Percentiles rank a stretch among this genome's conserved stretches.
phyloP scores from a whole-genome alignment of 352 stramenopile genomes.

The Phytopythium helicoides region DNA sequence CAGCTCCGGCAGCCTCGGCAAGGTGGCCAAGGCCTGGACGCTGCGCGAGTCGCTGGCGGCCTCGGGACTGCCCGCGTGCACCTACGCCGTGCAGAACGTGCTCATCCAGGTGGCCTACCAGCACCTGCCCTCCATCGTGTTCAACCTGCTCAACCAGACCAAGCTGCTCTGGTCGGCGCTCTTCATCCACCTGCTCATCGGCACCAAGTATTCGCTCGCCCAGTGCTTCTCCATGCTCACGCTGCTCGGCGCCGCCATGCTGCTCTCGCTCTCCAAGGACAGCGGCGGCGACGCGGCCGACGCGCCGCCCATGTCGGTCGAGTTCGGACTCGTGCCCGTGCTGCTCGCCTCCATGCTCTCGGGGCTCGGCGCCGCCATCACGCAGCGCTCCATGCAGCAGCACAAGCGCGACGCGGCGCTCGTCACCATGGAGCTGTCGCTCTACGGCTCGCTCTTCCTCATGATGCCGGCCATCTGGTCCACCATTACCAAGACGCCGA shows the following conservation, averaged over 20 bases:
- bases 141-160: conserved; percentile 89
- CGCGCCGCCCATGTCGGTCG: conserved; percentile 32
- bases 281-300: conserved; percentile 8
- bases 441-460: conserved; percentile 78
- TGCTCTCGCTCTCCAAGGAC: conserved; percentile 69
- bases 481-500: conserved; percentile 31
- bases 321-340: conserved; percentile 67
- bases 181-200: conserved; percentile 76
- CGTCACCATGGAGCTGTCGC: conserved; percentile 79
- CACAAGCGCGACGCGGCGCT: conserved; percentile 64
- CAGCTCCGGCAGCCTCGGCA: conserved; percentile 25
- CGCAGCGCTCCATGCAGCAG: conserved; percentile 77
- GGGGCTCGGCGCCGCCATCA: conserved; percentile 70
- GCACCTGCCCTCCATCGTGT: conserved; percentile 77
- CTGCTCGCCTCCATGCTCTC: conserved; percentile 73
- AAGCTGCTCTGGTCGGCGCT: conserved; percentile 82
- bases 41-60: conserved; percentile 52
- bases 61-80: conserved; percentile 77
- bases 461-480: conserved; percentile 44
- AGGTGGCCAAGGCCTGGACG: conserved; percentile 53
- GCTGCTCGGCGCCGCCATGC: conserved; percentile 59
- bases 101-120: conserved; percentile 84
- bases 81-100: conserved; percentile 87
- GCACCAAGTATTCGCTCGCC: conserved; percentile 58
- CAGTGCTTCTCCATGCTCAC: conserved; percentile 80